Evolutionary conservation across 768 basidiomycete genomes (phyloP).

Genomic region (Podaxis sp.): DNA sequence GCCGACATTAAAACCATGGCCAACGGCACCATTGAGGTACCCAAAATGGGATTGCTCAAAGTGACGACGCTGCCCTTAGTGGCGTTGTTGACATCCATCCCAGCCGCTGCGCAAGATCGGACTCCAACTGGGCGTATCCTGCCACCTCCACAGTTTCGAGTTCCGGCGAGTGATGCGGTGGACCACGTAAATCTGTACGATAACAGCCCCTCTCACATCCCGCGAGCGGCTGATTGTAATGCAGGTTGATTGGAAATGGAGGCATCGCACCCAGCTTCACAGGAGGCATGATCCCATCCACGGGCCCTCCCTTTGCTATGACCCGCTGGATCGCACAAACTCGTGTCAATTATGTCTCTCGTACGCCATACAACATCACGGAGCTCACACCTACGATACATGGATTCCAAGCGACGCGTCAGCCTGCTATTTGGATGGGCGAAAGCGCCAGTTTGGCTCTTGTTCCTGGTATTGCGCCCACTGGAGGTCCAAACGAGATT

Average conservation of each 20-base stretch:
- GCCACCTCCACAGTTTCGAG: slow-evolving; percentile 9
- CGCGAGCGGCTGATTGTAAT: background rate
- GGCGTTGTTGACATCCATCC: background rate
- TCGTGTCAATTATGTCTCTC: slow-evolving; percentile 69
- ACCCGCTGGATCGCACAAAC: slow-evolving; percentile 84
- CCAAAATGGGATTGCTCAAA: background rate
- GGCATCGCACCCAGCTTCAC: slow-evolving; percentile 66
- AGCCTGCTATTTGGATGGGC: slow-evolving; percentile 90
- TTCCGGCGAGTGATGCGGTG: slow-evolving; percentile 5
- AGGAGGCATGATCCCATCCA: slow-evolving; percentile 76
- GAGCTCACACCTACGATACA: slow-evolving; percentile 39
- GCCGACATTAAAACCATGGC: background rate
- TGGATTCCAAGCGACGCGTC: slow-evolving; percentile 77
- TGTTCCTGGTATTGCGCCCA: slow-evolving; percentile 47
- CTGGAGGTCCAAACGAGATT: background rate
- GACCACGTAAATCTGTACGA: slow-evolving; percentile 10
- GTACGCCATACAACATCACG: slow-evolving; percentile 56
- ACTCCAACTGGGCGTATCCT: slow-evolving; percentile 10
- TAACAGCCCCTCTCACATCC: too few relatives aligned
- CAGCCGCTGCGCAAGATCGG: slow-evolving; percentile 3
- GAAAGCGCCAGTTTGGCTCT: slow-evolving; percentile 64
- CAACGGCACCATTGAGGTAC: background rate
- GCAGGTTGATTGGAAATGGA: slow-evolving; percentile 64
- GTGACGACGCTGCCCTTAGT: background rate
- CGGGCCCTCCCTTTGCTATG: slow-evolving; percentile 79